Evolutionary conservation across 2,329 filamentous ascomycete genomes (phyloP).

Genomic region (Epichloe gansuensis): DNA sequence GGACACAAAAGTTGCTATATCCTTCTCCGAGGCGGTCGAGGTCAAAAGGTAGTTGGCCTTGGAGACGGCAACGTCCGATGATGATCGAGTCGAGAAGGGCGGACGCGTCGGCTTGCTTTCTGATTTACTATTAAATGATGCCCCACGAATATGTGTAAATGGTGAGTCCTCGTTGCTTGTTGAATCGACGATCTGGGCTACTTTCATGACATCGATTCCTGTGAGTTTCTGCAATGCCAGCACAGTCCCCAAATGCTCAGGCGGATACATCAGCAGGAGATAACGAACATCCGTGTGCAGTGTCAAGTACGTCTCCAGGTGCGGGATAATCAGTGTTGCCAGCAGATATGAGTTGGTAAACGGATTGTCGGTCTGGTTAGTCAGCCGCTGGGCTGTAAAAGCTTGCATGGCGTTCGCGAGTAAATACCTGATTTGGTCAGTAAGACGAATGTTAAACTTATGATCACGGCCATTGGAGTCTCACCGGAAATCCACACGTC

Average conservation of each 20-base stretch:
- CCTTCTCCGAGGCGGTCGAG: constrained; percentile 37
- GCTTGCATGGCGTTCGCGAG: constrained; percentile 48
- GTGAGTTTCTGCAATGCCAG: constrained; percentile 45
- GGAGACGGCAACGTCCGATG: constrained; percentile 25
- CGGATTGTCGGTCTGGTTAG: constrained; percentile 39
- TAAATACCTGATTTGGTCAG: constrained; percentile 33
- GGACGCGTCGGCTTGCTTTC: constrained; percentile 12
- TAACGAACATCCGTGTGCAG: constrained; percentile 40
- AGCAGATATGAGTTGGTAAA: constrained; percentile 41
- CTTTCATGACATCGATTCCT: constrained; percentile 42
- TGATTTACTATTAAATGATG: constrained; percentile 15
- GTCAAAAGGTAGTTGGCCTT: constrained; percentile 46
- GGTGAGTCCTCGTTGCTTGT: constrained; percentile 23
- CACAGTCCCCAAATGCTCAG: constrained; percentile 42
- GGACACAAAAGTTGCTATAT: constrained; percentile 41
- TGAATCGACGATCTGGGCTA: constrained; percentile 42
- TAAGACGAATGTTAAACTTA: not conserved
- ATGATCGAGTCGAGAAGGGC: constrained; percentile 14
- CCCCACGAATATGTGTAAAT: constrained; percentile 27
- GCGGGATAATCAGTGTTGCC: constrained; percentile 45
- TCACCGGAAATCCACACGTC: constrained; percentile 46
- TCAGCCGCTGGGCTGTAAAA: constrained; percentile 36
- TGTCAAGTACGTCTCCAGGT: constrained; percentile 46
- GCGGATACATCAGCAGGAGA: constrained; percentile 45
- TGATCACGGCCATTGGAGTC: constrained; percentile 6